Percentiles rank a stretch among this genome's conserved stretches.
phyloP scores from a whole-genome alignment of 768 basidiomycete species.

The Leccinum subgranulosum region DNA sequence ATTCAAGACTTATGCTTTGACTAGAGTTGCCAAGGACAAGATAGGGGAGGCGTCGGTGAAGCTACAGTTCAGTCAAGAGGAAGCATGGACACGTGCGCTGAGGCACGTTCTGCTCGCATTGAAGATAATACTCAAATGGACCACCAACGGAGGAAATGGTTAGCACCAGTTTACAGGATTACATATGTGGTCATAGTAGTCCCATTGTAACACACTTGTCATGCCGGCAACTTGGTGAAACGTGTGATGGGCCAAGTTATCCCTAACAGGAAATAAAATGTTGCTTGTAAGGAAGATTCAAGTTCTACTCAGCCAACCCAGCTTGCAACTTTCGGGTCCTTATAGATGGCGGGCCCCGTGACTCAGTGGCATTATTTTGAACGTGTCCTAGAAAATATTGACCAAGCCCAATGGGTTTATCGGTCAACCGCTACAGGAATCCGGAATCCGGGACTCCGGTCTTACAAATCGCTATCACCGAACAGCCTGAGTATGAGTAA shows the following conservation, averaged over 20 bases:
- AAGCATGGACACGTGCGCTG: slow-evolving; percentile 91
- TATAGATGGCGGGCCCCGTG: neutral
- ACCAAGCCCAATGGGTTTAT: neutral
- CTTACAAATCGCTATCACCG: slow-evolving; percentile 20
- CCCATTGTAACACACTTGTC: neutral
- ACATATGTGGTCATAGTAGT: neutral
- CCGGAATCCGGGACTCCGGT: neutral
- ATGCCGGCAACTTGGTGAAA: neutral
- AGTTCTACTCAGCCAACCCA: neutral
- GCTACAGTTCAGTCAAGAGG: slow-evolving; percentile 92
- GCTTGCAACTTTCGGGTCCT: neutral
- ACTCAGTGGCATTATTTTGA: neutral
- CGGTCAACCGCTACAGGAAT: neutral
- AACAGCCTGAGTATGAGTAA: slow-evolving; percentile 19
- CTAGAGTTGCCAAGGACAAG: slow-evolving; percentile 86
- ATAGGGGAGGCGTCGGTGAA: slow-evolving; percentile 96
- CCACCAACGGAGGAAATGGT: slow-evolving; percentile 72
- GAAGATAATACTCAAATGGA: slow-evolving; percentile 86
- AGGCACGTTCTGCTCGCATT: slow-evolving; percentile 87
- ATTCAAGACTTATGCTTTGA: neutral
- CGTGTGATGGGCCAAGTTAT: neutral
- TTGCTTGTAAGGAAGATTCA: neutral
- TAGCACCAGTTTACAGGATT: slow-evolving; percentile 28
- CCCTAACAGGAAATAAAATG: neutral
- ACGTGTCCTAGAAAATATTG: neutral